Evolutionary conservation across 345 rosid species (phyloP).

Genomic region (Boechera stricta): DNA sequence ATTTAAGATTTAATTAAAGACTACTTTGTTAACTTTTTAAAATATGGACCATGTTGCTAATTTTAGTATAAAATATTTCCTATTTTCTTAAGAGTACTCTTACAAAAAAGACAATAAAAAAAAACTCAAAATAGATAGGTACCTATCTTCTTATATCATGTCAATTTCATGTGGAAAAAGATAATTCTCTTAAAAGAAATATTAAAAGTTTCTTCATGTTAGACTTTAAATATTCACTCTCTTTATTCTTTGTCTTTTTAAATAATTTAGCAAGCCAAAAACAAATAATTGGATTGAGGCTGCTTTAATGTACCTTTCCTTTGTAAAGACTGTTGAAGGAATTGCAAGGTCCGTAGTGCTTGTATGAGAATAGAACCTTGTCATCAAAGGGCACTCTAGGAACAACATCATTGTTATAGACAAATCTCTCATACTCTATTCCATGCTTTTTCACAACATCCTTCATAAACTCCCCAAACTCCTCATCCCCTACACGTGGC

Average conservation of each 20-base stretch:
- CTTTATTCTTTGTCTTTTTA: not conserved
- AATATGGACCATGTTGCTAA: not conserved
- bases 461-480: conserved; percentile 58
- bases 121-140: not conserved
- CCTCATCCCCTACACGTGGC: conserved; percentile 68
- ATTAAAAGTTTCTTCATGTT: not conserved
- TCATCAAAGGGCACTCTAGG: conserved; percentile 67
- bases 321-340: conserved; percentile 60
- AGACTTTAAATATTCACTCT: not conserved
- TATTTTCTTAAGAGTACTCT: not conserved
- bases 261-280: not conserved
- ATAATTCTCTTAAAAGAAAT: not conserved
- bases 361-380: conserved; percentile 49
- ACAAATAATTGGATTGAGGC: not conserved
- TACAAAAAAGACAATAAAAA: not conserved
- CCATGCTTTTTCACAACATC: conserved; percentile 38
- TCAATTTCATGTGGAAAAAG: not conserved
- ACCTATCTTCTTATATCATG: not conserved
- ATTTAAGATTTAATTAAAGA: not conserved
- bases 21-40: not conserved
- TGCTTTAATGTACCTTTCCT: conserved; percentile 52
- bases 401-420: conserved; percentile 61
- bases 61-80: not conserved
- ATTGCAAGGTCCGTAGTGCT: conserved; percentile 70
- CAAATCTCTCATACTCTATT: conserved; percentile 62